Percentiles rank a stretch among this genome's conserved stretches.
phyloP scores from a whole-genome alignment of 106 monocot genomes.

The Chionographis japonica region DNA sequence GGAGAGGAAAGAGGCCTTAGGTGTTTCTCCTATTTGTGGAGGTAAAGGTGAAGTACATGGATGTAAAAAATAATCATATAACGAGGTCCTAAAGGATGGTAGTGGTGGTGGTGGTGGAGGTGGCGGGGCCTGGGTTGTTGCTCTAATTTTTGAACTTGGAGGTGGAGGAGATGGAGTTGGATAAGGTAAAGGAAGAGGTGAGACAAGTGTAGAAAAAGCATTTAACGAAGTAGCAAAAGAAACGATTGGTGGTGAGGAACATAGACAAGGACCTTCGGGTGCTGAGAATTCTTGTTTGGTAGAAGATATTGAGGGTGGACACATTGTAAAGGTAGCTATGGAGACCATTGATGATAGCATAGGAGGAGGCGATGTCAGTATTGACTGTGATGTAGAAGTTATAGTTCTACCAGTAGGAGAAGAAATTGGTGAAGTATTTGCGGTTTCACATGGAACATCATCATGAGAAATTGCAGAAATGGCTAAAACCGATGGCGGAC shows the following conservation, averaged over 20 bases:
- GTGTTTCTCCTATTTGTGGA: neutral
- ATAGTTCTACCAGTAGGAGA: neutral
- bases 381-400: neutral
- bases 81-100: neutral
- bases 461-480: neutral
- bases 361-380: neutral
- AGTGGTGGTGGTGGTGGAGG: neutral
- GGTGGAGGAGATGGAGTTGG: slow-evolving; percentile 1
- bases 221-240: too few species aligned
- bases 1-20: slow-evolving; percentile 6
- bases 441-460: slow-evolving; percentile 3
- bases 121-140: neutral
- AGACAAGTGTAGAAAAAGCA: neutral
- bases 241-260: too few species aligned
- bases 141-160: neutral
- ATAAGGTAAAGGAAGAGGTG: neutral
- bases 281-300: neutral
- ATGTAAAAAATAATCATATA: neutral
- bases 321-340: neutral
- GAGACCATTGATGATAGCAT: neutral
- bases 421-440: neutral
- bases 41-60: neutral
- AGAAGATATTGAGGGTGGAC: neutral
- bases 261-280: too few species aligned
- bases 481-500: slow-evolving; percentile 30